Percentiles rank a stretch among this genome's conserved stretches.
These are phyloP conservation scores for Gossypium bickii DNA, from an alignment of 345 rosid species.

Conservation along the genomic window DNA sequence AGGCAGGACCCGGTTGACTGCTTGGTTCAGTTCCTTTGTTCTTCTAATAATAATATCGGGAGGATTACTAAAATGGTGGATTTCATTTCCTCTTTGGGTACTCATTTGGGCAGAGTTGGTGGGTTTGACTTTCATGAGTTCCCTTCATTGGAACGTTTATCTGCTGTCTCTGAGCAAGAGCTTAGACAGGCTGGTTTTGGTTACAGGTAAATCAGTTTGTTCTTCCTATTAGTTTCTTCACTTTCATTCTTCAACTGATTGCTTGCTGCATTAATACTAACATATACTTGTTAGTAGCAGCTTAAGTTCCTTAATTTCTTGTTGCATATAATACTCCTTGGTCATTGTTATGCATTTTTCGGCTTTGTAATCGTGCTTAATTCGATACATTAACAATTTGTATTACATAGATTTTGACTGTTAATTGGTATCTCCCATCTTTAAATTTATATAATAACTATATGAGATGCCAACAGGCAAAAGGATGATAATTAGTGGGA, in stretches of 20 bases:
- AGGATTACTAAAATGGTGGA: conserved; percentile 94
- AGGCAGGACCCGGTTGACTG: conserved; percentile 95
- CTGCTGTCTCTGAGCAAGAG: conserved; percentile 59
- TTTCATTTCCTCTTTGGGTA: conserved; percentile 63
- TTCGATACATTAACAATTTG: background rate
- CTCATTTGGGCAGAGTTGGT: conserved; percentile 53
- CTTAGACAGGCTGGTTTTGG: conserved; percentile 83
- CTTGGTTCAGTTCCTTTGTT: conserved; percentile 79
- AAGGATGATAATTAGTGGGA: background rate
- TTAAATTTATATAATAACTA: background rate
- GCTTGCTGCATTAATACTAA: background rate
- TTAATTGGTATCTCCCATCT: background rate
- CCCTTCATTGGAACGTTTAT: conserved; percentile 66
- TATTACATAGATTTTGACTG: background rate
- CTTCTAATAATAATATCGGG: conserved; percentile 81
- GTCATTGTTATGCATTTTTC: background rate
- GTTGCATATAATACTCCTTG: background rate
- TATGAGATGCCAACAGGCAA: background rate
- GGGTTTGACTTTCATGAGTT: conserved; percentile 77
- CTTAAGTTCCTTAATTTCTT: background rate
- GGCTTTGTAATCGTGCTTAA: no score
- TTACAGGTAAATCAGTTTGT: conserved; percentile 46
- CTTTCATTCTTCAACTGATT: conserved; percentile 1
- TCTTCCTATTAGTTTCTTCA: background rate
- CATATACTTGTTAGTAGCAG: background rate